Percentiles rank a stretch among this genome's conserved stretches.
phyloP scores from a whole-genome alignment of 495 filamentous ascomycete species.

The Aspergillus nanangensis region DNA sequence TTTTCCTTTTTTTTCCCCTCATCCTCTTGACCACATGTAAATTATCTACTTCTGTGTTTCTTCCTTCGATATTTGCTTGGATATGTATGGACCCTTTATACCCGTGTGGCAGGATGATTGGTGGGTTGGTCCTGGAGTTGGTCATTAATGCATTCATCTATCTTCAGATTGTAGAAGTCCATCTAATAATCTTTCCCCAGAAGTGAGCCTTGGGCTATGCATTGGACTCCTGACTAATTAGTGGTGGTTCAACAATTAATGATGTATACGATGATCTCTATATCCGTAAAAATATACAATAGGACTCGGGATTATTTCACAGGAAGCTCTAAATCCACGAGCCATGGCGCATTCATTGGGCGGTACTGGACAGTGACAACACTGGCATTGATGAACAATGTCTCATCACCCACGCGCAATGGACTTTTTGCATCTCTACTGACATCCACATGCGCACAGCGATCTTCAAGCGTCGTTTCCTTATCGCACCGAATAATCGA shows the following conservation, averaged over 20 bases:
- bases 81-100: conserved; percentile 11
- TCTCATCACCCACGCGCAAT: conserved; percentile 49
- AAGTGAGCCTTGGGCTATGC: too few relatives aligned
- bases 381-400: conserved; percentile 70
- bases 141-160: too few relatives aligned
- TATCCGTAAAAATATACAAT: neutral
- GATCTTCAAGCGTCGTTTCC: conserved; percentile 35
- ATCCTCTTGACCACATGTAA: neutral
- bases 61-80: conserved; percentile 1
- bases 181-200: too few relatives aligned
- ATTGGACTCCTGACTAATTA: too few relatives aligned
- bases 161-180: too few relatives aligned
- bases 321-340: conserved; percentile 60
- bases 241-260: too few relatives aligned
- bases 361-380: conserved; percentile 49
- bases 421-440: conserved; percentile 21
- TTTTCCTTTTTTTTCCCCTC: neutral
- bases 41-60: neutral
- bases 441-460: conserved; percentile 42
- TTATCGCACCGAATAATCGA: conserved; percentile 22
- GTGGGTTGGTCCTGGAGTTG: conserved; percentile 5
- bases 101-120: conserved; percentile 1
- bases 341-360: conserved; percentile 53
- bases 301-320: neutral
- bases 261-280: too few relatives aligned